A percentile compares a stretch with the other conserved stretches of the same genome.
phyloP scores from a whole-genome alignment of 148 eudicot species.

The Rheum nobile region DNA sequence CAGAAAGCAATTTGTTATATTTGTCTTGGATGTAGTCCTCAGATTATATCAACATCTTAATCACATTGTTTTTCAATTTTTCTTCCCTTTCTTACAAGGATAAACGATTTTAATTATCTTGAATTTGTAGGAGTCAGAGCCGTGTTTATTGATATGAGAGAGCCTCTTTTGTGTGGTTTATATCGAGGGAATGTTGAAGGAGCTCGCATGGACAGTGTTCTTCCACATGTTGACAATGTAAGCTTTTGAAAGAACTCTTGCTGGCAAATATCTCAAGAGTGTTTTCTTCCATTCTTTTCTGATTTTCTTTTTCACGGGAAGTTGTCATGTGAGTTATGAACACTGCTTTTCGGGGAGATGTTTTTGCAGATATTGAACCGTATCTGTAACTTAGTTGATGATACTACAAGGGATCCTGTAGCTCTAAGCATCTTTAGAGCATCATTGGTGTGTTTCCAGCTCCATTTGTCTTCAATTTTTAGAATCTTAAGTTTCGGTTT shows the following conservation, averaged over 20 bases:
- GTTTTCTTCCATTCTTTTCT: background rate
- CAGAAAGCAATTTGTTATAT: too few relatives aligned
- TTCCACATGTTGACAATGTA: constrained; percentile 67
- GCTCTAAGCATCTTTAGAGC: constrained; percentile 70
- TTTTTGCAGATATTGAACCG: constrained; percentile 52
- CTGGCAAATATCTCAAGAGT: background rate
- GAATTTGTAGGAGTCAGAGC: constrained; percentile 52
- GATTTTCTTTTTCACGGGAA: background rate
- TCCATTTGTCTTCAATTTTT: background rate
- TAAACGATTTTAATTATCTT: constrained; percentile 2
- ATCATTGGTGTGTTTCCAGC: constrained; percentile 42
- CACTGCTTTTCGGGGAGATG: background rate
- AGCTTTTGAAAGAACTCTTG: constrained; percentile 18
- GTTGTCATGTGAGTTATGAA: background rate
- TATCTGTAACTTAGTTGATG: constrained; percentile 56
- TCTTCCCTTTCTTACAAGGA: background rate
- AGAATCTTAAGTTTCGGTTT: background rate
- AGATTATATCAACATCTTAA: background rate
- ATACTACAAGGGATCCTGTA: constrained; percentile 47
- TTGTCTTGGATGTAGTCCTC: background rate
- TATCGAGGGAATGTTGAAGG: constrained; percentile 69
- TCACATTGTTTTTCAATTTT: background rate
- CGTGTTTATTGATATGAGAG: constrained; percentile 82
- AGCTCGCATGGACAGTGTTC: constrained; percentile 69
- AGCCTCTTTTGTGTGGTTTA: constrained; percentile 42